Evolutionary conservation across 2,329 filamentous ascomycete species (phyloP), one percentile per base, ranked within the genome.

Genomic region (Fusarium staphyleae): DNA sequence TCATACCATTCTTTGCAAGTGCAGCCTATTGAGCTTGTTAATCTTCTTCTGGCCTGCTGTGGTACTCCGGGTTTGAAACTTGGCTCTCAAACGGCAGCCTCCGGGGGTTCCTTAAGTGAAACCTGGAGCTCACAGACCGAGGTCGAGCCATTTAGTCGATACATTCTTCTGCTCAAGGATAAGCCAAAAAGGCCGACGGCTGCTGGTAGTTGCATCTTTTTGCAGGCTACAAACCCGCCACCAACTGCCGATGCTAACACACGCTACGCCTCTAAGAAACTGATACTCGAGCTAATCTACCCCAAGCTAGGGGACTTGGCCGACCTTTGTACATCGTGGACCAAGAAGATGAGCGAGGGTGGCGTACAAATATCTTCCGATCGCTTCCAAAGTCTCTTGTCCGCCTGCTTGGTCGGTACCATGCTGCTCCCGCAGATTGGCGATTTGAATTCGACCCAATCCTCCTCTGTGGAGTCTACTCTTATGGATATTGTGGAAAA

Each of bases 41-140:
- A 85, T 59, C 74, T 96, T 4, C 70, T 96, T n/a, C 77, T 85
- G 55, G 80, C 82, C 13, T 91, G 89, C 64, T 86, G 88, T 30
- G 89, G 90, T 9, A 64, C 72, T 26, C 63, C 72, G 4, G 62
- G 68, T 5, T 53, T 80, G 14, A 48, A 65, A 4, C 64, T 73
- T 39, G 55, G 65, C 8, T 55, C 54, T 2, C 66, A 70, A 3
- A 69, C 74, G 12, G 68, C 73, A 24, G 68, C 75, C 2, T 78
- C 79, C n/a, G 78, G 80, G 6, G 80, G 81, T 0, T 62, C 74
- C 2, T 73, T 85, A 33, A 72, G 74, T 9, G 79, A 83, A 51
- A 75, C 78, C 2, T 78, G 81, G 75, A 76, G 74, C 51, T 65
- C 73, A 1, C 75, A 81, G 12, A 66, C 69, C 19, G 74, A 78